Conservation (phyloP, 2,329 filamentous ascomycete species). For the Pseudogymnoascus sp. region DNA sequence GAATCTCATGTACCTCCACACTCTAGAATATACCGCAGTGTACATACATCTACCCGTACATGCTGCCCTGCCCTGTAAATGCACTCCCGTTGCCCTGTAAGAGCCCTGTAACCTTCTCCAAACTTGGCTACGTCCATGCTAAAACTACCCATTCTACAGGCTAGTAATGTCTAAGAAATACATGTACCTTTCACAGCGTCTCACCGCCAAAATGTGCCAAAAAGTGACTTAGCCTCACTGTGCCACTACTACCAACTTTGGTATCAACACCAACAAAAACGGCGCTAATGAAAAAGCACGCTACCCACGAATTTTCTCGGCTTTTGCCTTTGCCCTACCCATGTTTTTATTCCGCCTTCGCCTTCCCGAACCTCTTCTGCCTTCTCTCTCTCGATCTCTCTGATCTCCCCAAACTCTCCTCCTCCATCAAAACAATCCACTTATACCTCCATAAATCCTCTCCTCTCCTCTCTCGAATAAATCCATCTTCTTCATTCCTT, state of each 20-base stretch:
- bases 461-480: slow-evolving; percentile 27
- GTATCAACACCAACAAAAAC: not conserved
- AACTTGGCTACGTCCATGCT: not conserved
- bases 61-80: not conserved
- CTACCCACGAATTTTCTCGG: slow-evolving; percentile 8
- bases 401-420: slow-evolving; percentile 14
- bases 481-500: slow-evolving; percentile 32
- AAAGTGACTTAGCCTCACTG: not conserved
- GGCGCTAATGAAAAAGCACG: slow-evolving; percentile 1
- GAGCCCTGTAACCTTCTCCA: not conserved
- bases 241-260: too few species aligned
- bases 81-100: not conserved
- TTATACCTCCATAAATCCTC: slow-evolving; percentile 15
- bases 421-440: slow-evolving; percentile 15
- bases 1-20: not conserved
- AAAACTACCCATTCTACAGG: too few species aligned
- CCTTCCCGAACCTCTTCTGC: slow-evolving; percentile 3
- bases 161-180: too few species aligned
- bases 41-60: not conserved
- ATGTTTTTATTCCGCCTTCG: slow-evolving; percentile 18
- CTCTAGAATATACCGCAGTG: not conserved
- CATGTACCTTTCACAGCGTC: not conserved
- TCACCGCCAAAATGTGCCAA: not conserved
- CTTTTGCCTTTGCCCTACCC: slow-evolving; percentile 20
- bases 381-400: slow-evolving; percentile 20